Conservation (phyloP, 1,284 basidiomycete genomes). For the Somion occarium region DNA sequence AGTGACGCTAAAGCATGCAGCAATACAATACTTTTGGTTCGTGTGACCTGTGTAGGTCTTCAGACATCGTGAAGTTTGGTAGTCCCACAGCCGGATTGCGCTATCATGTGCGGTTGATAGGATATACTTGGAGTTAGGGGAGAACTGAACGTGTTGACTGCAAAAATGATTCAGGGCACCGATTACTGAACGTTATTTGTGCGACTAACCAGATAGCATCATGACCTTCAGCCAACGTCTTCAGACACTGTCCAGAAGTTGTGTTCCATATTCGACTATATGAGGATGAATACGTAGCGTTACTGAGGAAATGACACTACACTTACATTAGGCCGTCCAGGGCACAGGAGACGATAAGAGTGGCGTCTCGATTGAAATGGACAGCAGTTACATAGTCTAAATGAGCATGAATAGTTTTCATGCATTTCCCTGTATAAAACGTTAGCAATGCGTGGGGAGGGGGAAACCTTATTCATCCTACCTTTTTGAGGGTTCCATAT, state of each 20-base stretch:
- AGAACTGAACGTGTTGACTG: slow-evolving; percentile 87
- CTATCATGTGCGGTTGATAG: slow-evolving; percentile 90
- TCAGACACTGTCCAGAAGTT: slow-evolving; percentile 89
- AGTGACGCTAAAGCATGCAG: slow-evolving; percentile 77
- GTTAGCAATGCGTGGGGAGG: too few relatives aligned
- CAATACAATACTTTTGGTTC: slow-evolving; percentile 77
- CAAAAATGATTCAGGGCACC: slow-evolving; percentile 3
- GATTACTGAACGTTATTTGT: slow-evolving; percentile 1
- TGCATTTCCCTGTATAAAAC: slow-evolving; percentile 57
- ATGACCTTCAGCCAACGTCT: slow-evolving; percentile 90
- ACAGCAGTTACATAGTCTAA: slow-evolving; percentile 93
- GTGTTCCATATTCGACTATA: slow-evolving; percentile 93
- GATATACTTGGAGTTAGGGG: slow-evolving; percentile 92
- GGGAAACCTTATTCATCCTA: too few relatives aligned
- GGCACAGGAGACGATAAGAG: slow-evolving; percentile 86
- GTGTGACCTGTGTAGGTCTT: slow-evolving; percentile 87
- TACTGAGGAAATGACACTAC: slow-evolving; percentile 2
- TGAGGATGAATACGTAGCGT: too few relatives aligned
- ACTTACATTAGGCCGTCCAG: slow-evolving; percentile 92
- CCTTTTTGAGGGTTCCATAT: slow-evolving; percentile 89
- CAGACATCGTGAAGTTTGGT: slow-evolving; percentile 85
- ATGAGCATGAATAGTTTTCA: slow-evolving; percentile 87
- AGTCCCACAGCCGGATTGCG: slow-evolving; percentile 92
- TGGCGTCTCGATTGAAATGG: slow-evolving; percentile 90
- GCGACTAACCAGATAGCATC: slow-evolving; percentile 74